Percentiles rank a stretch among this genome's conserved stretches.
Conservation (phyloP, 805 yeast species). For the Hanseniaspora meyeri region DNA sequence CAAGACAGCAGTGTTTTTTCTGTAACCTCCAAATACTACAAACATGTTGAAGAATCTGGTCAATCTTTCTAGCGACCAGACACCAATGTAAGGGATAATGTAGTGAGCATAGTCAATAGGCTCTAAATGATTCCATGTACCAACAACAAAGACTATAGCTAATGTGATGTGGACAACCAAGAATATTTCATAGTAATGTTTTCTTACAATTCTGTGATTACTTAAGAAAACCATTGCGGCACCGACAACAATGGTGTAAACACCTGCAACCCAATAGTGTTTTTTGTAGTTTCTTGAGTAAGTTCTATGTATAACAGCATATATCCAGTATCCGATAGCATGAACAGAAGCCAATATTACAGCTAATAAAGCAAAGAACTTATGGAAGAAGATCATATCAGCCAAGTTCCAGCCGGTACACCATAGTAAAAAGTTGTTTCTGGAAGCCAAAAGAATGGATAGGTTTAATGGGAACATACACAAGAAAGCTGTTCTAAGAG, state of each 20-base stretch:
- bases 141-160: conserved; percentile 33
- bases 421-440: conserved; percentile 55
- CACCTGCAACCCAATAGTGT: conserved; percentile 3
- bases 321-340: conserved; percentile 3
- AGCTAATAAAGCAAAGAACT: conserved; percentile 40
- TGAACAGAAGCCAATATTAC: not conserved
- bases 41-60: conserved; percentile 40
- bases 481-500: conserved; percentile 42
- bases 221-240: conserved; percentile 32
- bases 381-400: conserved; percentile 52
- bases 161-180: conserved; percentile 32
- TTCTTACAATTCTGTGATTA: conserved; percentile 30
- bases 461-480: conserved; percentile 41
- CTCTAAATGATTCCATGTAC: conserved; percentile 33
- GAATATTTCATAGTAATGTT: conserved; percentile 36
- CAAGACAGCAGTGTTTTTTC: not conserved
- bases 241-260: conserved; percentile 19
- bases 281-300: not conserved
- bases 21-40: conserved; percentile 13
- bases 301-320: not conserved
- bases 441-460: conserved; percentile 49
- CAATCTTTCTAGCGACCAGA: conserved; percentile 59
- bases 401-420: conserved; percentile 52
- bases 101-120: conserved; percentile 39
- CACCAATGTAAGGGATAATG: conserved; percentile 39